Conservation (phyloP, 75 land plant species). For the Cupressus sempervirens region DNA sequence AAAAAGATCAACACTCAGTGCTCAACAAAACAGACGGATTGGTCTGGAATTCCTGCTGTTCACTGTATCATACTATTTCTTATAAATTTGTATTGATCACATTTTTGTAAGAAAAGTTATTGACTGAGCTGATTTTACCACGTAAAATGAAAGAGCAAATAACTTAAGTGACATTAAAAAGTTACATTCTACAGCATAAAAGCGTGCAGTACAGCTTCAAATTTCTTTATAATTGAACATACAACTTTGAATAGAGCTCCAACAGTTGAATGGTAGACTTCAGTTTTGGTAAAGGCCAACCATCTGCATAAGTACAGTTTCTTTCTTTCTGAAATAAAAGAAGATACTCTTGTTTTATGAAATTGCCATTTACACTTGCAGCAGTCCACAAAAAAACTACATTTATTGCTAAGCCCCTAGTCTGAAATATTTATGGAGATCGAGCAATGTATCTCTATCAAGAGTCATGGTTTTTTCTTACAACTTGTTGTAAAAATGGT, state of each 20-base stretch:
- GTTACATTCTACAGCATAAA: neutral
- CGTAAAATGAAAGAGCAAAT: neutral
- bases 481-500: neutral
- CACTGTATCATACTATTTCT: neutral
- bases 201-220: neutral
- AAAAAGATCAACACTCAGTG: neutral
- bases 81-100: neutral
- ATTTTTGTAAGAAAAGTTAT: neutral
- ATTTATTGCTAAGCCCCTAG: neutral
- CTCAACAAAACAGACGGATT: neutral
- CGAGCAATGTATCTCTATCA: too few species aligned
- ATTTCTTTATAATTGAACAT: neutral
- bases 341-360: neutral
- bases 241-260: neutral
- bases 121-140: neutral
- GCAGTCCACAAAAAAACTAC: neutral
- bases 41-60: neutral
- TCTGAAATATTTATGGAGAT: neutral
- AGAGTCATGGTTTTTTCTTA: too few species aligned
- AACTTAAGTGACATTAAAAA: neutral
- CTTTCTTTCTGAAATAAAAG: neutral
- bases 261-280: neutral
- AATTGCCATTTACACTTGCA: neutral
- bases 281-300: neutral
- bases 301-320: neutral